Evolutionary conservation across 1,284 basidiomycete species (phyloP), one percentile per base, ranked within the genome.

Genomic region (Kwoniella shivajii): DNA sequence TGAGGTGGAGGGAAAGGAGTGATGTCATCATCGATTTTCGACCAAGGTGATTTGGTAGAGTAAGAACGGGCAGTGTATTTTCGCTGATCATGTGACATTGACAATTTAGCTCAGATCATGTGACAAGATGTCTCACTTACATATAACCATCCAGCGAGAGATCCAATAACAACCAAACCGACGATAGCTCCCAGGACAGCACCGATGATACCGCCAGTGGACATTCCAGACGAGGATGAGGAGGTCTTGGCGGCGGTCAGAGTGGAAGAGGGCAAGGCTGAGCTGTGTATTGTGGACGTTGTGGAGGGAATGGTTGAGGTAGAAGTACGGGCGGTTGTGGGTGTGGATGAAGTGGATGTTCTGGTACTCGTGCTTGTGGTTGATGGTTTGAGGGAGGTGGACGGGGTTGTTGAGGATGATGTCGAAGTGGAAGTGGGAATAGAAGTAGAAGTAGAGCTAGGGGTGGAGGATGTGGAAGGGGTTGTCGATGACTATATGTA

Each of bases 1-100:
- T 60, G 49, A 26, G 37, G 34, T 39, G 53, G 42, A 2, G 64
- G 67, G 65, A 65, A 76, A 4, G 74, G 74, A 11, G 71, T 72
- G 42, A 76, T 57, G 55, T 76, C 70, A 52, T 75, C 71, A 51
- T 69, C 67, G 42, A 76, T 67, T 59, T 69, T 67, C 36, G 64
- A 43, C 74, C 74, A 76, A 9, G 69, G 62, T 11, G 60, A 43
- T 37, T 64, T 55, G n/a, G 37, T 43, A n/a, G 57, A 51, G 52
- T 69, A 68, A 4, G 63, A 60, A 24, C 68, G 55, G 10, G 53
- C 37, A 27, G 57, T 44, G 53, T 61, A 61, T 58, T 72, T 72
- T 47, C 70, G 68, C 58, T 64, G 41, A 16, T 44, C 42, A 45
- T 44, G 20, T 18, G 18, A 14, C 33, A 30, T 29, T 37, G 36